Conservation (phyloP, 2,329 filamentous ascomycete genomes). For the Sporothrix variecibatus region DNA sequence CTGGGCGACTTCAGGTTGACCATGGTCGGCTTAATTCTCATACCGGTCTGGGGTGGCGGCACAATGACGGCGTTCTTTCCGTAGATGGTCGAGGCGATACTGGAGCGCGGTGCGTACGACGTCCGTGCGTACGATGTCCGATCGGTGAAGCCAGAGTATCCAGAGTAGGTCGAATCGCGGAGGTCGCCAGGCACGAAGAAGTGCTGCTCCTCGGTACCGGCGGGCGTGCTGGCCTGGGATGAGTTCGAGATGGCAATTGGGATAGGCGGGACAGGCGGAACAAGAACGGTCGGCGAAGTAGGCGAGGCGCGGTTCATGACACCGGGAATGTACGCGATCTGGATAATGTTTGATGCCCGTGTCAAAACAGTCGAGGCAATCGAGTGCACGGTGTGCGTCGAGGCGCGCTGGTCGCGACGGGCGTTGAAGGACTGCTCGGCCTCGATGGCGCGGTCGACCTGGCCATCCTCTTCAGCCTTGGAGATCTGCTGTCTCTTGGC, state of each 20-base stretch:
- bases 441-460: constrained; percentile 53
- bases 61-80: constrained; percentile 84
- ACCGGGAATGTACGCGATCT: constrained; percentile 97
- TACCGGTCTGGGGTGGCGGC: constrained; percentile 81
- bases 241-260: constrained; percentile 58
- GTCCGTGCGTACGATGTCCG: constrained; percentile 62
- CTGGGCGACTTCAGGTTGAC: constrained; percentile 82
- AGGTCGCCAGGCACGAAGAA: constrained; percentile 93
- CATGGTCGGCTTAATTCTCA: constrained; percentile 85
- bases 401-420: constrained; percentile 66
- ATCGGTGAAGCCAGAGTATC: constrained; percentile 64
- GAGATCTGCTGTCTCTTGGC: constrained; percentile 65
- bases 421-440: constrained; percentile 54
- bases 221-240: constrained; percentile 58
- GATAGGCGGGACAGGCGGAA: constrained; percentile 92
- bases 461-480: constrained; percentile 58
- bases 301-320: constrained; percentile 89
- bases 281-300: constrained; percentile 75
- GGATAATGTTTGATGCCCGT: constrained; percentile 96
- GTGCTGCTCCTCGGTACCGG: constrained; percentile 72
- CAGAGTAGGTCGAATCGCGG: constrained; percentile 87
- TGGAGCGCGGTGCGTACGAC: constrained; percentile 64
- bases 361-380: constrained; percentile 95
- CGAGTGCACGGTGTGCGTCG: constrained; percentile 83
- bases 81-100: constrained; percentile 91